phyloP scores from a whole-genome alignment of 257 asterid genomes.

The Nicotiana sylvestris region DNA sequence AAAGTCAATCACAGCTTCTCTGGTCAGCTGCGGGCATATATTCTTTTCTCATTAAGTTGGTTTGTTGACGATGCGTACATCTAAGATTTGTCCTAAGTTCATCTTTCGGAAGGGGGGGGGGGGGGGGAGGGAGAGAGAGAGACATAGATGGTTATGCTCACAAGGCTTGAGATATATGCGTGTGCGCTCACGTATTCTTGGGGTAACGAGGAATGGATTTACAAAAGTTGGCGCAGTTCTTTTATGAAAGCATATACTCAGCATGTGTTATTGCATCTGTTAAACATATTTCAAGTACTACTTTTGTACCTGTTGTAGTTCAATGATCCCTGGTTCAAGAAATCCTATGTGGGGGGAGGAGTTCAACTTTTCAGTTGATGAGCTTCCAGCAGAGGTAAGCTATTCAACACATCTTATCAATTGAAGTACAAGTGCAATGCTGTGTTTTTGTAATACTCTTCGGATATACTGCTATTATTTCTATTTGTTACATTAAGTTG shows the following conservation, averaged over 20 bases:
- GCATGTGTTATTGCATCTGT: not conserved
- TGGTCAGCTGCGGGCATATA: not conserved
- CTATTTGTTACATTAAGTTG: not conserved
- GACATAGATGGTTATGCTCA: not conserved
- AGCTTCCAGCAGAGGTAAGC: constrained; percentile 80
- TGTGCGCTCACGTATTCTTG: not conserved
- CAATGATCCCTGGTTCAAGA: constrained; percentile 97
- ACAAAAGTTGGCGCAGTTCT: not conserved
- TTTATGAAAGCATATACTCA: not conserved
- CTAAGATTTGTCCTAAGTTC: not conserved
- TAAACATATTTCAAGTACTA: not conserved
- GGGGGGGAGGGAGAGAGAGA: not conserved
- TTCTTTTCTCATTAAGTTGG: not conserved
- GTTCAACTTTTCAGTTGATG: constrained; percentile 78
- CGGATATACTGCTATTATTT: not conserved
- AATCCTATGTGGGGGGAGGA: constrained; percentile 99
- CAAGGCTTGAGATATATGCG: not conserved
- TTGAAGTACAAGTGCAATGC: not conserved
- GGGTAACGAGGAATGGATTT: not conserved
- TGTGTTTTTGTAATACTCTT: not conserved
- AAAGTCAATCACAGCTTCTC: not conserved
- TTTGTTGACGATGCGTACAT: not conserved
- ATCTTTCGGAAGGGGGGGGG: not conserved
- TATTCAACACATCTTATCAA: constrained; percentile 1
- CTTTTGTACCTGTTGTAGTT: constrained; percentile 45